A percentile compares a stretch with the other conserved stretches of the same genome.
These are phyloP conservation scores for Phytopythium oedochilum DNA, from an alignment of 352 stramenopile species.

Conservation along the genomic window DNA sequence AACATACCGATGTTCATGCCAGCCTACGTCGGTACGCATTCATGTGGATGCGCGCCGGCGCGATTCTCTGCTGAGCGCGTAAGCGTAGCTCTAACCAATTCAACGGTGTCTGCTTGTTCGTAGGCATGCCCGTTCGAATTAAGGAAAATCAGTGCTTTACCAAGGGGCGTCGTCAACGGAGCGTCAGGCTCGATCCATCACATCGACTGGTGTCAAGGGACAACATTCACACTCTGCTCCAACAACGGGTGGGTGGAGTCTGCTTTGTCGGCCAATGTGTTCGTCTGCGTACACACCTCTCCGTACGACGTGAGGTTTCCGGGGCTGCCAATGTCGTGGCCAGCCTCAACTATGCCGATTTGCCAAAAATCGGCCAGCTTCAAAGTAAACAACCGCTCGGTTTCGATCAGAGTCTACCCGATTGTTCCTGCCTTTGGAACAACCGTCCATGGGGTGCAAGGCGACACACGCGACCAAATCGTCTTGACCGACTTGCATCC, in stretches of 20 bases:
- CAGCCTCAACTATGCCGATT: constrained; percentile 12
- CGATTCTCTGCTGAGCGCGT: not conserved
- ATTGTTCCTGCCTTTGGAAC: constrained; percentile 19
- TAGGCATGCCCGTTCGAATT: constrained; percentile 12
- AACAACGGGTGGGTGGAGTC: constrained; percentile 8
- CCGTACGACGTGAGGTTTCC: not conserved
- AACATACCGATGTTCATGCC: constrained; percentile 5
- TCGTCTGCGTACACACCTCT: constrained; percentile 4
- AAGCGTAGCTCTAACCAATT: not conserved
- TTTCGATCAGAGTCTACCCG: constrained; percentile 14
- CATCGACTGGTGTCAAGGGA: constrained; percentile 7
- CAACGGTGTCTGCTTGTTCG: no score
- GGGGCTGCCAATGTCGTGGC: constrained; percentile 1
- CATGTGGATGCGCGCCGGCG: not conserved
- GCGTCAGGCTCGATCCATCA: constrained; percentile 1
- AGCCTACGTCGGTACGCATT: constrained; percentile 8
- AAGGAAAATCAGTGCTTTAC: constrained; percentile 12
- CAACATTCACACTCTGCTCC: not conserved
- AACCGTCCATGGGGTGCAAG: constrained; percentile 18
- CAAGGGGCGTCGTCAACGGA: constrained; percentile 11
- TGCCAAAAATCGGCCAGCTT: not conserved
- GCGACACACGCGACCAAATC: constrained; percentile 9
- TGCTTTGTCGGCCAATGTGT: constrained; percentile 3
- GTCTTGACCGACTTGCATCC: constrained; percentile 11
- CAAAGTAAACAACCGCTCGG: not conserved